Base-by-base conservation (phyloP, 805 yeast genomes). In the Starmerella bacillaris region DNA sequence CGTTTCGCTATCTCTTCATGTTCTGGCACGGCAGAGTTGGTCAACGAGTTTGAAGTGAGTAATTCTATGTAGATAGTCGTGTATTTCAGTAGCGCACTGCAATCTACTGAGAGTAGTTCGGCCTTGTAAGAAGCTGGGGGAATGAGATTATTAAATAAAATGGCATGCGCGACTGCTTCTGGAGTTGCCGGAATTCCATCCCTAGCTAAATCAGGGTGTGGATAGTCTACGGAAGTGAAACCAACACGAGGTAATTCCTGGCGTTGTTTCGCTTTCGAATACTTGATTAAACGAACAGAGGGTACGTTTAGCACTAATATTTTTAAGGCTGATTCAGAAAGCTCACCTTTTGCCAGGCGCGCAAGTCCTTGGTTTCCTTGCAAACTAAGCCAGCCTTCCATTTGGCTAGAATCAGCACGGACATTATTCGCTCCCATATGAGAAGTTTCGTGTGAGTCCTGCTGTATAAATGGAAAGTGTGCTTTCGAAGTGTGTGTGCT, bases 111-210 rank as follows among this genome's bases (percentile, higher is more conserved):
- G 12, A 40, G 35, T 16, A 32, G 34, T 2, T 24, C 11, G 7
- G 40, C 40, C 19, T 18, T 30, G 21, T 27, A 26, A 18, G 21
- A 12, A 2, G 20, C 14, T 4, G 20, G 16, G 9, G 17, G 30
- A 6, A 12, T 15, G 21, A 8, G 11, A 14, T 19, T 3, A 14
- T 27, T 31, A 51, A 73, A 74, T 12, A 82, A 51, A 18, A 79
- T 59, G 3, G 78, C 67, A 55, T 84, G 95, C 37, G 84, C 70
- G 24, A 83, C 61, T 31, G 83, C 68, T 52, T 83, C 94, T 8
- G 37, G 30, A 19, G 24, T 9, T 12, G 30, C 19, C n/a, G 34
- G 34, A n/a, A 7, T 9, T 7, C 14, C 12, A 18, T 5, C 8
- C 6, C n/a, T 6, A 15, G 29, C 29, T n/a, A 27, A 27, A 17